Conservation (phyloP, 768 basidiomycete genomes). For the Mrakia gelida region DNA sequence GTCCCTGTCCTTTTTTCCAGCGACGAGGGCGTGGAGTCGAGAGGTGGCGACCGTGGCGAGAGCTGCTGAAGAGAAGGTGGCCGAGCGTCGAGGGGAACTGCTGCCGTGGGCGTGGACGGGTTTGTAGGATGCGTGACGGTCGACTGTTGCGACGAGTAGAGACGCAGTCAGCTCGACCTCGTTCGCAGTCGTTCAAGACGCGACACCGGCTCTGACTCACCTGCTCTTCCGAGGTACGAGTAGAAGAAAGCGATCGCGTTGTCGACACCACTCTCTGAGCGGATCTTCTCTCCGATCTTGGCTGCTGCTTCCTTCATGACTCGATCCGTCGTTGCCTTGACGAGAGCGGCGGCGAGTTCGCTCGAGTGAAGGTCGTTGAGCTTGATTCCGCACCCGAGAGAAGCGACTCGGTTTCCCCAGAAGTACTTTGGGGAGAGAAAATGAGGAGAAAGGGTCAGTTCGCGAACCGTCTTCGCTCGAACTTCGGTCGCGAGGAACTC, state of each 20-base stretch:
- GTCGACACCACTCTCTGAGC: conserved; percentile 57
- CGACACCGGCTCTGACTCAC: too few relatives aligned
- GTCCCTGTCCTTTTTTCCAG: background rate
- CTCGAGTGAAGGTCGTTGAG: conserved; percentile 51
- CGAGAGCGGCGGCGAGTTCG: conserved; percentile 57
- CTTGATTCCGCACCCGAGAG: conserved; percentile 46
- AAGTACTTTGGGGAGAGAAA: background rate
- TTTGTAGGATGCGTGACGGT: conserved; percentile 13
- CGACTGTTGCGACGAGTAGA: background rate
- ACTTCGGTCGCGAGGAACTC: background rate
- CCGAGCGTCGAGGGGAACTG: background rate
- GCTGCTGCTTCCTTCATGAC: conserved; percentile 62
- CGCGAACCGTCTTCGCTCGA: background rate
- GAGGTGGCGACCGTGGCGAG: background rate
- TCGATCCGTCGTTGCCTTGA: conserved; percentile 55
- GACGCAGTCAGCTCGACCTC: background rate
- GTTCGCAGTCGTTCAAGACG: too few relatives aligned
- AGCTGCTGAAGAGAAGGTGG: background rate
- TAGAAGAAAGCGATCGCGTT: conserved; percentile 58
- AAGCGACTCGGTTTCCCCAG: conserved; percentile 10
- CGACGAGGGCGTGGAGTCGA: background rate
- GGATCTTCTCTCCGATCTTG: conserved; percentile 50
- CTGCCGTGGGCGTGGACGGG: background rate
- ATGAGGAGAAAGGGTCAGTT: background rate
- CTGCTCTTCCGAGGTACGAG: conserved; percentile 52